Base-by-base conservation (phyloP, 2,329 filamentous ascomycete genomes). In the Aureobasidium vineae region DNA sequence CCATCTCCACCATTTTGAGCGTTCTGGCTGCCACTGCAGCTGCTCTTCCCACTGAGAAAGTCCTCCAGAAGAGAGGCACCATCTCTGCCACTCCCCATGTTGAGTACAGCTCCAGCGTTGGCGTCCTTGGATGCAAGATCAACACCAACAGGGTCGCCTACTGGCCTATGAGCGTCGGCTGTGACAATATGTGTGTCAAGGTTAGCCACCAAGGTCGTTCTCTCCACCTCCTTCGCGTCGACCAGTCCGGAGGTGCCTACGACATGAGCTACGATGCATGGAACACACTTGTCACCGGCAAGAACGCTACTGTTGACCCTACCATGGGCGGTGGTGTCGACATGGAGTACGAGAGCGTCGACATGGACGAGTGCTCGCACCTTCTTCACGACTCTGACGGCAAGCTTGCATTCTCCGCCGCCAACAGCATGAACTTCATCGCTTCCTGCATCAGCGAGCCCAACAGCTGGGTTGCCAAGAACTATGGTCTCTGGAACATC, bases 211-310 rank as follows among this genome's bases (percentile, higher is more conserved):
- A 63, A 31, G 82, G 76, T 66, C 82, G 83, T 68, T 78, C 76
- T 45, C 74, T 88, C 66, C 80, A 85, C 70, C 83, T 91, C 64
- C 81, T 87, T 68, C 81, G 81, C 73, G 77, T 87, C 69, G 85
- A 87, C 77, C 75, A 78, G 61, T 86, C 84, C 0, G 79, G 77
- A 47, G 84, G 84, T 57, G 85, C 84, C 63, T 74, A 85, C 74
- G 85, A 87, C 75, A 82, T 87, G 77, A 82, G 79, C 66, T 87
- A 87, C 77, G 85, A 87, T 69, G 84, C 85, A 59, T 87, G 84
- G 83, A 86, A 85, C 79, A 83, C 83, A 71, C 83, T 87, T 47
- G 75, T 75, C 70, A 83, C 79, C 40, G 84, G 84, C 69, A 71
- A 79, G 68, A 77, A 79, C 15, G 85, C 84, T 47, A 77, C 75